Percentiles rank a stretch among this genome's conserved stretches.
Conservation (phyloP, 306 rosid species). For the Trifolium pratense region DNA sequence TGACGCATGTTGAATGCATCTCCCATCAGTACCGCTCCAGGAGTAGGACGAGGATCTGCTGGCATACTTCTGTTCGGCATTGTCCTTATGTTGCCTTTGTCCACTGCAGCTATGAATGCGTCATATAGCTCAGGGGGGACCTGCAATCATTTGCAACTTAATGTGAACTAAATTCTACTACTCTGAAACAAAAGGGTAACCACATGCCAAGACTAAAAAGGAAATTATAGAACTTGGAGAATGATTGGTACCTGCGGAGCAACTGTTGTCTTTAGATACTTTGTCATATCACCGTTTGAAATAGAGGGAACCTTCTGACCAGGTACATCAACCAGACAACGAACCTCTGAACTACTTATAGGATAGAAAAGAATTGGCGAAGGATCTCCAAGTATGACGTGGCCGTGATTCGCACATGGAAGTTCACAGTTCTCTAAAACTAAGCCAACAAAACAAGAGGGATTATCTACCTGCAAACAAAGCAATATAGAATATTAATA, state of each 20-base stretch:
- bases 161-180: constrained; percentile 31
- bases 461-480: constrained; percentile 80
- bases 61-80: constrained; percentile 99
- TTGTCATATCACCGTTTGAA: constrained; percentile 92
- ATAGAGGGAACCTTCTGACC: constrained; percentile 98
- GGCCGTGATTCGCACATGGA: constrained; percentile 94
- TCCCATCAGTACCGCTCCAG: constrained; percentile 97
- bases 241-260: constrained; percentile 80
- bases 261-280: constrained; percentile 79
- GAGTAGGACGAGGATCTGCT: constrained; percentile 91
- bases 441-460: constrained; percentile 93
- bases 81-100: constrained; percentile 87
- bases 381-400: constrained; percentile 91
- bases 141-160: constrained; percentile 51
- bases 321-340: constrained; percentile 95
- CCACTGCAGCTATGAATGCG: constrained; percentile 82
- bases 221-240: constrained; percentile 8
- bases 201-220: not conserved
- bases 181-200: constrained; percentile 1
- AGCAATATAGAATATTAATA: constrained; percentile 28
- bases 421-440: constrained; percentile 85
- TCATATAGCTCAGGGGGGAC: constrained; percentile 78
- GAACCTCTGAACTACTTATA: constrained; percentile 90
- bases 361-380: constrained; percentile 94
- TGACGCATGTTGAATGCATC: constrained; percentile 99